A percentile compares a stretch with the other conserved stretches of the same genome.
phyloP scores from a whole-genome alignment of 2,329 filamentous ascomycete species.

The Fusarium irregulare region DNA sequence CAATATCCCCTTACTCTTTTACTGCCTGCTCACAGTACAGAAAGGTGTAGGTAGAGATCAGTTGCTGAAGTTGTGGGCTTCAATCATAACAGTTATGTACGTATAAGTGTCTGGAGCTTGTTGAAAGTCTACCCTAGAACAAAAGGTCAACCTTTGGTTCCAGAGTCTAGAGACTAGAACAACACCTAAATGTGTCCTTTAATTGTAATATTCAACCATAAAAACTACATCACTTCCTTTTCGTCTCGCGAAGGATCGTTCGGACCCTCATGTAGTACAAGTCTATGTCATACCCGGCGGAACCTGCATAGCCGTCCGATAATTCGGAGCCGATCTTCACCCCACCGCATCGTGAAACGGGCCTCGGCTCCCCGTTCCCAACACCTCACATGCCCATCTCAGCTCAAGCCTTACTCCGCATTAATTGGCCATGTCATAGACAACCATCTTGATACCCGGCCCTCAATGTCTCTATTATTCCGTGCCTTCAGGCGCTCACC shows the following conservation, averaged over 20 bases:
- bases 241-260: no score
- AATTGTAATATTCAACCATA: rapidly evolving
- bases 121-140: no score
- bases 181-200: rapidly evolving
- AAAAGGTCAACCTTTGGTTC: not conserved
- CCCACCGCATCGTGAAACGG: constrained; percentile 20
- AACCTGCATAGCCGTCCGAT: constrained; percentile 8
- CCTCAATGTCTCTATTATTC: constrained; percentile 35
- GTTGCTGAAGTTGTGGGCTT: no score
- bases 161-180: no score
- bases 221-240: not conserved
- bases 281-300: not conserved
- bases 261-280: not conserved
- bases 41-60: no score
- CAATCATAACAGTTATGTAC: no score
- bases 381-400: constrained; percentile 32
- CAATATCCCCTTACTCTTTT: no score
- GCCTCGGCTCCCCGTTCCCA: constrained; percentile 43
- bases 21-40: no score
- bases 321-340: constrained; percentile 30
- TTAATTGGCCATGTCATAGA: not conserved
- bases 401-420: constrained; percentile 1
- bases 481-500: constrained; percentile 24
- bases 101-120: no score
- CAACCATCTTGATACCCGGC: not conserved